Conservation (phyloP, 345 rosid genomes). For the Brassica napus region Da-Ae NC_063436.1:2094501-2095000, state of each 20-base stretch:
- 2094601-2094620: too few relatives aligned
- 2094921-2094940: slow-evolving; percentile 94
- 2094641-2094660: too few relatives aligned
- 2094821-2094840: slow-evolving; percentile 42
- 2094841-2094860: slow-evolving; percentile 85
- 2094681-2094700: too few relatives aligned
- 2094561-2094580: too few relatives aligned
- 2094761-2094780: not conserved
- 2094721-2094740: too few relatives aligned
- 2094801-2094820: not conserved
- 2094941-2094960: slow-evolving; percentile 97
- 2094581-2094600: too few relatives aligned
- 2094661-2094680: too few relatives aligned
- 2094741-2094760: not conserved
- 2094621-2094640: too few relatives aligned
- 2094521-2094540: too few relatives aligned
- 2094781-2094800: not conserved
- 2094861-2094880: slow-evolving; percentile 81
- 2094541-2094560: too few relatives aligned
- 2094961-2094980: slow-evolving; percentile 90
- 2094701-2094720: too few relatives aligned
- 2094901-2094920: slow-evolving; percentile 91
- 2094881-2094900: slow-evolving; percentile 87
- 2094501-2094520: too few relatives aligned
- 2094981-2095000: slow-evolving; percentile 84